These are phyloP conservation scores for Helminthosporium solani DNA, from an alignment of 2,329 filamentous ascomycete genomes.

Conservation along the genomic window DNA sequence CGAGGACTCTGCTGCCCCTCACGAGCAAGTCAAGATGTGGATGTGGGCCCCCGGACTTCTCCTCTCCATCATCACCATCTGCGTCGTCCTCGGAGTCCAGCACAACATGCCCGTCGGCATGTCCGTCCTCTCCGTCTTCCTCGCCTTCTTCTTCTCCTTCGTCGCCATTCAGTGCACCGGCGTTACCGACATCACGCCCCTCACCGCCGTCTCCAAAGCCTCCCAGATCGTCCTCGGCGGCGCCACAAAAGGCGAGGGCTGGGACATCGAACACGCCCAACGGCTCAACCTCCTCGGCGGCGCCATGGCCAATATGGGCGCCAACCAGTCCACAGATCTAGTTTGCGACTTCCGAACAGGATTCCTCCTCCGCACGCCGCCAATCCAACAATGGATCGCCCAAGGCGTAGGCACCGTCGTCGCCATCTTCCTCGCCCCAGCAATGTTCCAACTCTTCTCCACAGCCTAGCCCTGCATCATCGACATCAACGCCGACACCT, in stretches of 20 bases:
- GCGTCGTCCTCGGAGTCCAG: conserved; percentile 55
- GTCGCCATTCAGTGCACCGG: conserved; percentile 62
- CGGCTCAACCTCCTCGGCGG: conserved; percentile 66
- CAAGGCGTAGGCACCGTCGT: conserved; percentile 64
- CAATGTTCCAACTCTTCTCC: conserved; percentile 67
- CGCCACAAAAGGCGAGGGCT: conserved; percentile 58
- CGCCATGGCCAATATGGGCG: conserved; percentile 44
- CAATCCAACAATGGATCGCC: conserved; percentile 65
- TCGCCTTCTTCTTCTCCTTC: conserved; percentile 63
- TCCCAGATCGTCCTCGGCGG: conserved; percentile 68
- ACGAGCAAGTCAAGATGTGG: conserved; percentile 55
- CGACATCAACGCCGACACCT: conserved; percentile 49
- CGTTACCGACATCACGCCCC: conserved; percentile 61
- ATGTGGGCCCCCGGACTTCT: conserved; percentile 54
- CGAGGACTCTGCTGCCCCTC: conserved; percentile 51
- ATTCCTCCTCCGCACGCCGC: conserved; percentile 65
- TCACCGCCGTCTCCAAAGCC: conserved; percentile 67
- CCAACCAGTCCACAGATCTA: conserved; percentile 44
- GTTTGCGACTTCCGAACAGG: conserved; percentile 67
- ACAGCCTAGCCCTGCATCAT: conserved; percentile 69
- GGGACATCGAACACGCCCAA: conserved; percentile 56
- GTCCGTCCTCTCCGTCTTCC: conserved; percentile 56
- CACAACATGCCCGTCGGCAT: conserved; percentile 60
- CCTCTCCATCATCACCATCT: conserved; percentile 52
- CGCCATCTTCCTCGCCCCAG: conserved; percentile 66